Evolutionary conservation across 257 asterid genomes (phyloP).

Genomic region (Eucommia ulmoides): DNA sequence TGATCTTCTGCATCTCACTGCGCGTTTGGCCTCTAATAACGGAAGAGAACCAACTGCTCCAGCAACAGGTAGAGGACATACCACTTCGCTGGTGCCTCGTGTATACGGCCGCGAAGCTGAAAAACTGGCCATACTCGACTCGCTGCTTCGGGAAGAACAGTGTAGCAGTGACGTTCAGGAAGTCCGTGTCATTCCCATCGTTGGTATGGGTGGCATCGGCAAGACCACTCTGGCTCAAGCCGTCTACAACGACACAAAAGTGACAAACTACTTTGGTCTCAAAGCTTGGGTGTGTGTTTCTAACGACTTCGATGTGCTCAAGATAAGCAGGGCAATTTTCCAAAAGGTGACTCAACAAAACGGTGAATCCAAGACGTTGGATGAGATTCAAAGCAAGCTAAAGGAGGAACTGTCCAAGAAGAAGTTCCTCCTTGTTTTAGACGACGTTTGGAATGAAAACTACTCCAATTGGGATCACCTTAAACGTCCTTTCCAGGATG

Average conservation of each 20-base stretch:
- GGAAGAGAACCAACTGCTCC: neutral
- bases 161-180: too few relatives aligned
- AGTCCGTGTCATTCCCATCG: too few relatives aligned
- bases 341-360: too few relatives aligned
- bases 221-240: too few relatives aligned
- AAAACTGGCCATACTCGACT: neutral
- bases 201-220: too few relatives aligned
- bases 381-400: neutral
- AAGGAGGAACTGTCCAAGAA: neutral
- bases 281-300: too few relatives aligned
- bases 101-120: neutral
- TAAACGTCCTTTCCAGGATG: constrained; percentile 25
- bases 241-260: too few relatives aligned
- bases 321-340: too few relatives aligned
- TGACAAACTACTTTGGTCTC: too few relatives aligned
- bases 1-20: constrained; percentile 12
- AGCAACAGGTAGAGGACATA: neutral
- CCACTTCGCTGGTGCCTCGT: neutral
- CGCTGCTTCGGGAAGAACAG: neutral
- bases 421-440: neutral
- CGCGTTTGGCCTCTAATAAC: too few relatives aligned
- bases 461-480: constrained; percentile 22
- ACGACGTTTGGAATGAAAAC: neutral
- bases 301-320: too few relatives aligned
- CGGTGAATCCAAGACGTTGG: neutral